Conservation (phyloP, 2,329 filamentous ascomycete genomes). For the Fusarium palustre region DNA sequence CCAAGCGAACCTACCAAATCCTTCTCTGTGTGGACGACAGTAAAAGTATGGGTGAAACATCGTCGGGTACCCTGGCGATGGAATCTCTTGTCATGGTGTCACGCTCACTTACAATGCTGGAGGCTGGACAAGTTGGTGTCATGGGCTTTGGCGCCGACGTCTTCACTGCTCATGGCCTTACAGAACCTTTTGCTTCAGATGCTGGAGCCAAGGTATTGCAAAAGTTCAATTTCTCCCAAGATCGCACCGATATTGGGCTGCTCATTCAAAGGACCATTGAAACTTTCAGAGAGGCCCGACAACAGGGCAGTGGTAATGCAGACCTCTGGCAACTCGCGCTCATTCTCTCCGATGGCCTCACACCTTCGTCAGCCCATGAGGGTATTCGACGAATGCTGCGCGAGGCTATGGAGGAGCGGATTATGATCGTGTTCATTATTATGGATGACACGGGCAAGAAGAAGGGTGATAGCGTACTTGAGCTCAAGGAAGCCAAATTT, state of each 20-base stretch:
- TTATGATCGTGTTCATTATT: slow-evolving; percentile 98
- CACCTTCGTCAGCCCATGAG: slow-evolving; percentile 83
- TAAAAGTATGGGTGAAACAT: slow-evolving; percentile 88
- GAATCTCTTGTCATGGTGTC: slow-evolving; percentile 94
- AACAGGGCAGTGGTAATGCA: slow-evolving; percentile 64
- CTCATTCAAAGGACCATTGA: slow-evolving; percentile 83
- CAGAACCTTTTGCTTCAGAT: slow-evolving; percentile 78
- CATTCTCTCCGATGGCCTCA: slow-evolving; percentile 93
- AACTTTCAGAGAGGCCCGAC: slow-evolving; percentile 81
- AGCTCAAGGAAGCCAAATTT: slow-evolving; percentile 89
- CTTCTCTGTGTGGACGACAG: slow-evolving; percentile 97
- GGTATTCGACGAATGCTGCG: slow-evolving; percentile 84
- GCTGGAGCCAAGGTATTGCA: slow-evolving; percentile 86
- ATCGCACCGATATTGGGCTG: slow-evolving; percentile 84
- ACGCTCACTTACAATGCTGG: slow-evolving; percentile 88
- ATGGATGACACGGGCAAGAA: slow-evolving; percentile 74
- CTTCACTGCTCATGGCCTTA: slow-evolving; percentile 87
- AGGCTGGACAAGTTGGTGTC: slow-evolving; percentile 92
- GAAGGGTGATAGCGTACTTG: slow-evolving; percentile 77
- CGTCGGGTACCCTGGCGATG: slow-evolving; percentile 83
- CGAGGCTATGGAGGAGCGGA: slow-evolving; percentile 89
- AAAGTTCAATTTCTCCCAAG: slow-evolving; percentile 86
- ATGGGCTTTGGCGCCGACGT: slow-evolving; percentile 89
- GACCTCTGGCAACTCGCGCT: slow-evolving; percentile 97
- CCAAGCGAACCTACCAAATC: slow-evolving; percentile 95